Base-by-base conservation (phyloP, 257 asterid species). In the Ilex asprella region DNA sequence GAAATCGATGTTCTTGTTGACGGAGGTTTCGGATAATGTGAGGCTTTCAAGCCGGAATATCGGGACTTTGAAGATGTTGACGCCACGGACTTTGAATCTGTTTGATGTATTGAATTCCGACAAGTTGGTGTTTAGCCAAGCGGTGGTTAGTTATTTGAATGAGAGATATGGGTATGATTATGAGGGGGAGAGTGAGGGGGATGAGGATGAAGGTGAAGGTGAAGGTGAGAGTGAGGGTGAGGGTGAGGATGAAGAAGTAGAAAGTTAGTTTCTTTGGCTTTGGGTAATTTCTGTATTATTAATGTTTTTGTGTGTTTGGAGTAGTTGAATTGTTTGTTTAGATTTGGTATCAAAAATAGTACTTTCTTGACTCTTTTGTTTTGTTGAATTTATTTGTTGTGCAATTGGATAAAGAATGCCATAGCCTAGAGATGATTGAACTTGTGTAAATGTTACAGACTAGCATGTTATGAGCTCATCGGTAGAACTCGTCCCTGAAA, bases 31-130 rank as follows among this genome's bases (percentile, higher is more conserved):
- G 56, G 96, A 93, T 5, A 90, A 88, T 39, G 89, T 89, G 76
- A 68, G 55, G 39, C 78, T 79, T 16, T 87, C 99, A 6, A 75
- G 96, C 55, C 72, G 99, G 47, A 89, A 93, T 63, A 60, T 93
- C 7, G 83, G 88, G 61, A 92, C 96, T 2, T 39, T 92, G 83
- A 92, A 89, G 58, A 79, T 92, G 89, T 74, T 89, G 75, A 89
- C 99, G 14, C 99, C 99, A 0, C 79, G 99, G 76, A 92, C 96
- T 10, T 69, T 93, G 70, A 93, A 93, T 70, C 44, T 93, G 79
- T 93, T 89, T 56, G 99, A 93, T 68, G 75, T 93, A 70, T 75
- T 93, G 88, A 88, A 93, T 74, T 64, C 95, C 0, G 95, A 93
- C 75, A 93, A 74, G 68, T 68, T 89, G 76, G 81, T 93, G 39